Conservation (phyloP, 1,139 yeast genomes). For the Debaryomyces sp. region DNA sequence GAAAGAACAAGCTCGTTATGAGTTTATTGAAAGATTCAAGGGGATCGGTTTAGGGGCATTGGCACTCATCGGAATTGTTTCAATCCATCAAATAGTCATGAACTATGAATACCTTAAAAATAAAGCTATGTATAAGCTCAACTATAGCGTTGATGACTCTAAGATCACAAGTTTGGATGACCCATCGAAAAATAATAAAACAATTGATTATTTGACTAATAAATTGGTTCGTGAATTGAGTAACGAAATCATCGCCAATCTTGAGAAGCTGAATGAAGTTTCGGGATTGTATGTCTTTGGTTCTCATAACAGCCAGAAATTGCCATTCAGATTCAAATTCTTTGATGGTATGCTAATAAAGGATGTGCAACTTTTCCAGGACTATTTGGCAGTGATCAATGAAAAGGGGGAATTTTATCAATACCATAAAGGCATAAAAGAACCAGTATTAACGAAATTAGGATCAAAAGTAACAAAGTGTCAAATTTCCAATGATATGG, state of each 20-base stretch:
- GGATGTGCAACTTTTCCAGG: slow-evolving; percentile 56
- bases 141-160: slow-evolving; percentile 34
- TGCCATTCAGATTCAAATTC: slow-evolving; percentile 61
- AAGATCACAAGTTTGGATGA: slow-evolving; percentile 29
- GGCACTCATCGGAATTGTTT: slow-evolving; percentile 36
- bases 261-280: slow-evolving; percentile 28
- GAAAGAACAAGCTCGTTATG: slow-evolving; percentile 25
- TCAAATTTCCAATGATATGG: slow-evolving; percentile 52
- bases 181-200: slow-evolving; percentile 32
- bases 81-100: slow-evolving; percentile 43
- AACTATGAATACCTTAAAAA: slow-evolving; percentile 43
- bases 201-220: slow-evolving; percentile 24
- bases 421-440: slow-evolving; percentile 51
- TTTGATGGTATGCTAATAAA: slow-evolving; percentile 65
- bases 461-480: slow-evolving; percentile 54
- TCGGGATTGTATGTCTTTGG: slow-evolving; percentile 47
- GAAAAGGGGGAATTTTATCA: slow-evolving; percentile 75
- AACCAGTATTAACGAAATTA: slow-evolving; percentile 29
- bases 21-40: slow-evolving; percentile 37
- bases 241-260: slow-evolving; percentile 22
- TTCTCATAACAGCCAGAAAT: slow-evolving; percentile 36
- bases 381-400: slow-evolving; percentile 61
- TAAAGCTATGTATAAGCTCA: slow-evolving; percentile 26
- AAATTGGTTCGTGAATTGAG: slow-evolving; percentile 36
- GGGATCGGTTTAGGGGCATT: slow-evolving; percentile 31